phyloP scores from a whole-genome alignment of 208 protist species.

The Leishmania guyanensis region DNA sequence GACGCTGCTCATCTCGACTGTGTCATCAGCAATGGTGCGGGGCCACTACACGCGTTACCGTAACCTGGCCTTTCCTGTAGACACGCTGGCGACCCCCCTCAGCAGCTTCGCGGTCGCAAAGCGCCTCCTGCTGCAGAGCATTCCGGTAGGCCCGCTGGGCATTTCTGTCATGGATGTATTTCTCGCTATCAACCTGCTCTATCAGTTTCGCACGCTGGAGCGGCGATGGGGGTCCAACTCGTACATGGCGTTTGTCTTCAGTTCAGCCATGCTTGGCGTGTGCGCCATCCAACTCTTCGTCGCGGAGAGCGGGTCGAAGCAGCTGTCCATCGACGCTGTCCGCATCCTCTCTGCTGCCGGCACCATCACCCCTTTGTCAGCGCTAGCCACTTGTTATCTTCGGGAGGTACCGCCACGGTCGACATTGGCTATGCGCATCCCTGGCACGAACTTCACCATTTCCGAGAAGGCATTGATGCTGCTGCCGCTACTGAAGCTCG shows the following conservation, averaged over 20 bases:
- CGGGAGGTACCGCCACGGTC: slow-evolving; percentile 48
- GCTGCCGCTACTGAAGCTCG: slow-evolving; percentile 50
- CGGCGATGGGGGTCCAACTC: slow-evolving; percentile 65
- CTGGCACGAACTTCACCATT: slow-evolving; percentile 28
- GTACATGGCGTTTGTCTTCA: slow-evolving; percentile 60
- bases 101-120: slow-evolving; percentile 19
- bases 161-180: slow-evolving; percentile 43
- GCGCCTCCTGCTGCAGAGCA: slow-evolving; percentile 36
- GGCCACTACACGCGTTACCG: slow-evolving; percentile 39
- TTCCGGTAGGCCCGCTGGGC: slow-evolving; percentile 60
- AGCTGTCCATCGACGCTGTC: slow-evolving; percentile 46
- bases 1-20: slow-evolving; percentile 42
- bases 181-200: slow-evolving; percentile 36
- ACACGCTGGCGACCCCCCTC: not conserved
- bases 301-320: slow-evolving; percentile 35
- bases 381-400: slow-evolving; percentile 45
- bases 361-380: slow-evolving; percentile 50
- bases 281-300: slow-evolving; percentile 45
- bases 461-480: slow-evolving; percentile 44
- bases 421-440: slow-evolving; percentile 31
- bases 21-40: slow-evolving; percentile 34
- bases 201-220: slow-evolving; percentile 64
- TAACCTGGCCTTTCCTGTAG: slow-evolving; percentile 15
- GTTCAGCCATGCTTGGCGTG: slow-evolving; percentile 40
- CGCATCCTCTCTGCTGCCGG: slow-evolving; percentile 57